These are phyloP conservation scores for Fusarium sp. DNA, from an alignment of 2,329 filamentous ascomycete genomes.

Conservation along the genomic window DNA sequence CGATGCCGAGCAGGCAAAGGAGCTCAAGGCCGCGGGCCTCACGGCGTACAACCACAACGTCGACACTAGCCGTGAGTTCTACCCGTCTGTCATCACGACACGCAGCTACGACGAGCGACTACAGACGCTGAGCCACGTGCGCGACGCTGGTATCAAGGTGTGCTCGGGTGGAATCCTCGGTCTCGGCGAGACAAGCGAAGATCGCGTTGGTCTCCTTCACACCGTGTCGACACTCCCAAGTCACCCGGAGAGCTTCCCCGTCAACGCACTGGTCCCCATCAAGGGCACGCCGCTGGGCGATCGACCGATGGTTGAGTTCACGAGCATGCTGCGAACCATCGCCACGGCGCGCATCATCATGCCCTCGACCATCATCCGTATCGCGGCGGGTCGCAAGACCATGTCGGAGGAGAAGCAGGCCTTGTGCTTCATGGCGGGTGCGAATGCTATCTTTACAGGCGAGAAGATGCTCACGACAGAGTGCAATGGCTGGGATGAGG, in stretches of 20 bases:
- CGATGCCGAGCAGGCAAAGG: conserved; percentile 79
- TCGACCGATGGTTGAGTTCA: conserved; percentile 76
- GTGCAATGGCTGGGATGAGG: conserved; percentile 91
- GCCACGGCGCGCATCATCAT: conserved; percentile 85
- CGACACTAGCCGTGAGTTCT: conserved; percentile 89
- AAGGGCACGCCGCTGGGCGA: conserved; percentile 88
- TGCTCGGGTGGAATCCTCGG: conserved; percentile 91
- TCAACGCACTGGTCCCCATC: conserved; percentile 91
- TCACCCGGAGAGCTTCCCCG: conserved; percentile 90
- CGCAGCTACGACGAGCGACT: conserved; percentile 88
- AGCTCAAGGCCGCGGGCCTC: conserved; percentile 83
- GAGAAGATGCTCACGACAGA: conserved; percentile 96
- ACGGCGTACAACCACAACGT: conserved; percentile 97
- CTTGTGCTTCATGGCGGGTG: conserved; percentile 88
- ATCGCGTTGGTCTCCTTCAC: conserved; percentile 84
- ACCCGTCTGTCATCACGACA: conserved; percentile 86
- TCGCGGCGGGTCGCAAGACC: conserved; percentile 84
- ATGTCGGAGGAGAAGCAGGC: conserved; percentile 91
- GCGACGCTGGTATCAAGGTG: conserved; percentile 87
- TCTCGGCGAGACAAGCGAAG: conserved; percentile 79
- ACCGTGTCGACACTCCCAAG: conserved; percentile 82
- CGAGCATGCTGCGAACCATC: conserved; percentile 82
- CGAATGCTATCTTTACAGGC: conserved; percentile 93
- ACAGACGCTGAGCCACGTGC: conserved; percentile 79
- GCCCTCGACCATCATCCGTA: conserved; percentile 84